Evolutionary conservation across 768 basidiomycete genomes (phyloP).

Genomic region (Cystobasidiopsis lactophilus): DNA sequence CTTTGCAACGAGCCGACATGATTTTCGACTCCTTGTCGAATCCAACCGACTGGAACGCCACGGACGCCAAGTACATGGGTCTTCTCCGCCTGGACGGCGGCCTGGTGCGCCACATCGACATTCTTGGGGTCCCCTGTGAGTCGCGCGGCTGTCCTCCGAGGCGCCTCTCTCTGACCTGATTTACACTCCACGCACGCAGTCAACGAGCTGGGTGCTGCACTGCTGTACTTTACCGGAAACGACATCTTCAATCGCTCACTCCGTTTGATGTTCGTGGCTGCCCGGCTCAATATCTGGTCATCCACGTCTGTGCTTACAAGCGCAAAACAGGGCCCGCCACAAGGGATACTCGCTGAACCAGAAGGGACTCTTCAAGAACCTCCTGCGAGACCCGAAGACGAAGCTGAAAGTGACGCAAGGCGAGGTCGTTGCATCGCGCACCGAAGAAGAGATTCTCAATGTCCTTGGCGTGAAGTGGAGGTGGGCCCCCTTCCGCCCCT

Average conservation of each 20-base stretch:
- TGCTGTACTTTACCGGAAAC: constrained; percentile 87
- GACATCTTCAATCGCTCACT: constrained; percentile 85
- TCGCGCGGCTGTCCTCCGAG: no score
- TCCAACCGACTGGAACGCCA: constrained; percentile 42
- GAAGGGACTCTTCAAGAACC: constrained; percentile 49
- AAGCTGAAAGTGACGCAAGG: constrained; percentile 32
- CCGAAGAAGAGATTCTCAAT: constrained; percentile 65
- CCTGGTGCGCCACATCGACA: constrained; percentile 21
- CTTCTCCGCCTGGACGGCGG: constrained; percentile 27
- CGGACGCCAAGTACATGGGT: constrained; percentile 64
- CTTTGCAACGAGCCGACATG: constrained; percentile 37
- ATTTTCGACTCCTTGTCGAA: constrained; percentile 58
- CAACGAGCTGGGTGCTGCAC: constrained; percentile 52
- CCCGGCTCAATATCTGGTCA: no score
- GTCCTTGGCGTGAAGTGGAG: constrained; percentile 32
- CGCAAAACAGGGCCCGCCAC: constrained; percentile 49
- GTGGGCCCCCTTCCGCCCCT: background rate
- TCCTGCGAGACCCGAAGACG: constrained; percentile 47
- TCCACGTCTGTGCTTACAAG: no score
- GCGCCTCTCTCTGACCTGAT: background rate
- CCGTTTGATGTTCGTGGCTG: no score
- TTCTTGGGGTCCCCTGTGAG: constrained; percentile 10
- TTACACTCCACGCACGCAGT: constrained; percentile 27
- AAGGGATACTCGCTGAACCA: constrained; percentile 75
- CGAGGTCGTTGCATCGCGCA: constrained; percentile 24